Conservation (phyloP, 495 filamentous ascomycete species). For the Lentithecium fluviatile region DNA sequence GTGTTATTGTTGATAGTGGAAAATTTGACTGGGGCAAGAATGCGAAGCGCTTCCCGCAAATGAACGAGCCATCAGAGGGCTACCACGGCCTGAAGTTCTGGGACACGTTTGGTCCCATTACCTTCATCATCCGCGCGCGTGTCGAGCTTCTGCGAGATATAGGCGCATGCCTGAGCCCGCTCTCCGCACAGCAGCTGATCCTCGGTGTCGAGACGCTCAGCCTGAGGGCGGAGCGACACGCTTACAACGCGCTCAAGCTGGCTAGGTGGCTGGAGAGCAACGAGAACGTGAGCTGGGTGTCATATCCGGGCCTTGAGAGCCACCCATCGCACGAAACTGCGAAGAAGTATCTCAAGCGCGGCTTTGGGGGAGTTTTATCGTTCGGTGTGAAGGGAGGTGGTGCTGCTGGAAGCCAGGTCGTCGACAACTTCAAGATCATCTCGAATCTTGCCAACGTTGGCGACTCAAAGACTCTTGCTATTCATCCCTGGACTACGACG, state of each 20-base stretch:
- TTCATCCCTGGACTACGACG: conserved; percentile 95
- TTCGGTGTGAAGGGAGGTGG: conserved; percentile 92
- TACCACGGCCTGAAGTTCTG: conserved; percentile 98
- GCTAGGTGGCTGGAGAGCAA: conserved; percentile 84
- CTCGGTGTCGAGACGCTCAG: conserved; percentile 88
- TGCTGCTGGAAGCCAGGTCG: conserved; percentile 76
- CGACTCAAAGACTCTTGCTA: conserved; percentile 82
- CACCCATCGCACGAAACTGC: conserved; percentile 78
- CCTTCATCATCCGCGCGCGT: conserved; percentile 78
- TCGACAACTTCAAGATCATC: conserved; percentile 92
- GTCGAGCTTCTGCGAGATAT: conserved; percentile 89
- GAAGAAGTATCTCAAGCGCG: conserved; percentile 85
- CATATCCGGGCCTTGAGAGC: conserved; percentile 83
- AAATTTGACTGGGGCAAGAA: conserved; percentile 97
- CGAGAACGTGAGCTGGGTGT: conserved; percentile 86
- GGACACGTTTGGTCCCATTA: conserved; percentile 87
- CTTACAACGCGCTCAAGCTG: conserved; percentile 75
- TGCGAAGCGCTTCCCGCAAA: conserved; percentile 85
- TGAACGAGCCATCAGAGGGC: conserved; percentile 85
- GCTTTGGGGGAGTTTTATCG: conserved; percentile 88
- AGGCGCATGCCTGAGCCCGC: conserved; percentile 82
- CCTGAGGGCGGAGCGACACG: conserved; percentile 83
- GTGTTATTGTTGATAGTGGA: conserved; percentile 85
- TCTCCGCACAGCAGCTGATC: conserved; percentile 91
- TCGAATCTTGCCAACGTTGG: conserved; percentile 84